Base-by-base conservation (phyloP, 441 rosid species). In the Melastoma candidum region DNA sequence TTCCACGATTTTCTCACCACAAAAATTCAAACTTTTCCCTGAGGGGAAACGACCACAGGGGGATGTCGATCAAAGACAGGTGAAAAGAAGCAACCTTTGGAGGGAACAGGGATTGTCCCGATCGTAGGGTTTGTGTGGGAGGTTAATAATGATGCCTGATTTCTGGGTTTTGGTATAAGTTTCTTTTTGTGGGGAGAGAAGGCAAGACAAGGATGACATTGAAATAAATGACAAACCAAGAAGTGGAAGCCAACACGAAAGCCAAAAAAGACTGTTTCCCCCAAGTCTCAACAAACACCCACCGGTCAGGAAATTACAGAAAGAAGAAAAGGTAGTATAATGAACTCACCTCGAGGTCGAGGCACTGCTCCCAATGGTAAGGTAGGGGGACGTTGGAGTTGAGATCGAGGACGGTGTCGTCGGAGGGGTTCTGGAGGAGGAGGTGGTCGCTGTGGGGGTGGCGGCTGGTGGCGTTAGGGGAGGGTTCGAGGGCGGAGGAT, bases 301-400 rank as follows among this genome's bases (percentile, higher is more conserved):
- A 17, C 22, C 22, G 22, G 22, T 17, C 22, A 17, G 22, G 22
- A 17, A 17, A 17, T 17, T 17, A 17, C 22, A 17, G 22, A 17
- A 17, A 17, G 22, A 17, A 17, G 22, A 17, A 17, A 17, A 0
- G 22, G 22, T 17, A 17, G 22, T 17, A 17, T 17, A 17, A 17
- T 17, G 22, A 10, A 36, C 2, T 12, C 74, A 63, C 97, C 95
- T 81, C 77, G 54, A 87, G 77, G 74, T 90, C 95, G 63, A 90
- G 94, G 58, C 96, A 90, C 71, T 84, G 92, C 61, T 90, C 87
- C 90, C 90, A 78, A 29, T 81, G 78, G 71, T 68, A 77, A 73
- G 97, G 95, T 47, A 84, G 77, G 54, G 87, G 74, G 57, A 82
- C 45, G 45, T 80, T 74, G 46, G 97, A 84, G 80, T 76, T 80